Evolutionary conservation across 306 rosid species (phyloP).

Genomic region (Gastrolobium bilobum): DNA sequence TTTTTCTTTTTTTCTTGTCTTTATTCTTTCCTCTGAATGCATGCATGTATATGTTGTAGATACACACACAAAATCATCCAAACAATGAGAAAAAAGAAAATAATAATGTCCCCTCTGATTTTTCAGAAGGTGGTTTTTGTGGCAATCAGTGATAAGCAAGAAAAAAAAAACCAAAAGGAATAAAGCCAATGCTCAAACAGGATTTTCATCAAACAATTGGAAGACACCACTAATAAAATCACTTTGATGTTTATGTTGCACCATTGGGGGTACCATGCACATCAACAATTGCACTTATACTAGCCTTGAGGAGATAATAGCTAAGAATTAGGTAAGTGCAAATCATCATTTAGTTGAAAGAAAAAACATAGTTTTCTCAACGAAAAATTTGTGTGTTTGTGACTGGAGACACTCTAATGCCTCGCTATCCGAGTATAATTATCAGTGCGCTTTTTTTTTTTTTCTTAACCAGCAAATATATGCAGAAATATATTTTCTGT

Average conservation of each 20-base stretch:
- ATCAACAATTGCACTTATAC: not conserved
- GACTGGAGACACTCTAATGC: too few relatives aligned
- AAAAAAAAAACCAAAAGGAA: not conserved
- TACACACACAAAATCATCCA: constrained; percentile 39
- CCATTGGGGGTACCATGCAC: not conserved
- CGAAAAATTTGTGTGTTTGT: too few relatives aligned
- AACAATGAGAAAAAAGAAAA: constrained; percentile 19
- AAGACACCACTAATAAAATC: not conserved
- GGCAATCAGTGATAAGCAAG: not conserved
- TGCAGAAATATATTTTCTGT: too few relatives aligned
- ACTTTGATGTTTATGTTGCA: not conserved
- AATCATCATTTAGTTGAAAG: not conserved
- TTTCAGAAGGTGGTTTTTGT: constrained; percentile 21
- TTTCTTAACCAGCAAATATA: too few relatives aligned
- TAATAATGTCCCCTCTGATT: constrained; percentile 33
- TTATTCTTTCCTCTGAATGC: constrained; percentile 26
- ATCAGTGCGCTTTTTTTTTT: too few relatives aligned
- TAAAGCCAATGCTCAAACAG: constrained; percentile 33
- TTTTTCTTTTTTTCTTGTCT: not conserved
- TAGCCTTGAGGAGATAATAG: not conserved
- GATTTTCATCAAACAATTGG: constrained; percentile 54
- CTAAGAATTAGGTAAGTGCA: not conserved
- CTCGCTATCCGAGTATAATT: too few relatives aligned
- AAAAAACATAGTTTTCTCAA: too few relatives aligned
- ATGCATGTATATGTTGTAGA: constrained; percentile 49